Base-by-base conservation (phyloP, 208 protist genomes). In the Leishmania tropica region DNA sequence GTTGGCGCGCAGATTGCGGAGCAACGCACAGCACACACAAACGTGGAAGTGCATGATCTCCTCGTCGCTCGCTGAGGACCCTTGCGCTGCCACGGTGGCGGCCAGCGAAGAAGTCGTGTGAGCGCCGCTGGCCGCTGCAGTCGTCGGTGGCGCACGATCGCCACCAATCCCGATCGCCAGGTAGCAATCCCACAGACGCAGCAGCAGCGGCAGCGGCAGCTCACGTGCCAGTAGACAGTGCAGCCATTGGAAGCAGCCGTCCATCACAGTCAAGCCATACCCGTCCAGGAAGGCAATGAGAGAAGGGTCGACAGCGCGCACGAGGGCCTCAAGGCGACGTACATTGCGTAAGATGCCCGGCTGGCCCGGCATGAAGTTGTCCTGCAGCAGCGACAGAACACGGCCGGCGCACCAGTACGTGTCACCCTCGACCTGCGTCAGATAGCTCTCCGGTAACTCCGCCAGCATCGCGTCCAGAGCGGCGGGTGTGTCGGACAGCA, bases 201-300 rank as follows among this genome's bases (percentile, higher is more conserved):
- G 78, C 60, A 96, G 60, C 70, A 97, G 62, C 24, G 88, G 79
- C 19, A 98, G 62, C 42, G 95, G 89, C 56, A 99, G 72, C 87
- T 99, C 96, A 42, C 98, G 88, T 71, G 94, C 81, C 19, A 99
- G 86, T 21, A 99, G 54, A 89, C 97, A 99, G 82, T 98, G 96
- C 58, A 98, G 77, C 96, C 97, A 99, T 76, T 95, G 92, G 82
- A 97, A 98, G 83, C 95, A 96, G 51, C 89, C 95, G 56, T 97
- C 90, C 71, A 93, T 87, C 65, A 98, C 89, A 0, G 86, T 76
- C 54, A 97, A 76, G 15, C 88, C 86, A 47, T 89, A 53, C 11
- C 78, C 78, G 47, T 80, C 78, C 8, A 93, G 51, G 42, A 89
- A 81, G 35, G n/a, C 21, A 5, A 77, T 40, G 28, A 91, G 74